Evolutionary conservation across 139 green algal genomes (phyloP), one percentile per base, ranked within the genome.

Genomic region (Gonium pectorale): DNA sequence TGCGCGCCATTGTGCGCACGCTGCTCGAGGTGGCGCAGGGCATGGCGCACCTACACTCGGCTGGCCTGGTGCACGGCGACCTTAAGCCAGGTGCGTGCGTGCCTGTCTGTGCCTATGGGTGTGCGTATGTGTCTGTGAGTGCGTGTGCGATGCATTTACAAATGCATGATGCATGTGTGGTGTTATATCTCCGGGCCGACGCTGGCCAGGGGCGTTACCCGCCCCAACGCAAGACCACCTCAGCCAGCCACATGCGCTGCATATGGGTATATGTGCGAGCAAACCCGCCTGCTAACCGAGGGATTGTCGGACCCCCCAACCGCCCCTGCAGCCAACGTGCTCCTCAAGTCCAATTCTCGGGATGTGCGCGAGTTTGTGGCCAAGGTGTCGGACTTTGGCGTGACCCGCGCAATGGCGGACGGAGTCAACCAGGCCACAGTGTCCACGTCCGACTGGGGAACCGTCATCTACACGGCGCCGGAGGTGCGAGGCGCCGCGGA

Each of bases 311-410:
- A n/a, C n/a, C n/a, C n/a, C n/a, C n/a, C n/a, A n/a, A n/a, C n/a
- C n/a, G 2, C 41, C 40, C 44, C 5, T 31, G 31, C 77, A 83
- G 79, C 79, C 64, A 85, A 85, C 63, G 64, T 85, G 26, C 49
- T 85, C 46, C 79, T 85, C 46, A 85, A 68, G 79, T 15, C 66
- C 79, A 77, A 54, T 64, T 19, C 6, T 17, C 79, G 79, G 17
- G 79, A 85, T 64, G 5, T 33, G 22, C 86, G 92, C 37, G 89
- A 88, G 63, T 95, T 90, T 64, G 77, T 89, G 31, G 92, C 89
- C 78, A 98, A 97, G 88, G 86, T 94, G 15, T 81, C 80, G 24
- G 94, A 97, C 81, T 97, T 97, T 80, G 94, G 93, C 7, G 87
- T 95, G 17, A 66, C 77, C 5, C 77, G 77, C 43, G 60, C 60